Evolutionary conservation across 345 rosid species (phyloP).

Genomic region (Trapa incisa): DNA sequence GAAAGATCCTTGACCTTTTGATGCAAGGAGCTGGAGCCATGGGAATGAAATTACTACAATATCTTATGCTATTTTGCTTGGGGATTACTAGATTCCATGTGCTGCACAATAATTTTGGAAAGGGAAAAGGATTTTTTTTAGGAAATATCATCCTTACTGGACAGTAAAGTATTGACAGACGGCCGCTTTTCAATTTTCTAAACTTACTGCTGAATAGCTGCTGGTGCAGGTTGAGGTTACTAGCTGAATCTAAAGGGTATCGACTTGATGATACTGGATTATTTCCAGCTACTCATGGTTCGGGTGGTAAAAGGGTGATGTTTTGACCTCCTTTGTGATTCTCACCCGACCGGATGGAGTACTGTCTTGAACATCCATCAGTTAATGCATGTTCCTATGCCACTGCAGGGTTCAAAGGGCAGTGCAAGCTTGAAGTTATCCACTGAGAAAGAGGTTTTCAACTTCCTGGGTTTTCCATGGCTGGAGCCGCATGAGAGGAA

Average conservation of each 20-base stretch:
- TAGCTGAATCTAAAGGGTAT: slow-evolving; percentile 83
- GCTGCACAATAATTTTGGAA: too few species aligned
- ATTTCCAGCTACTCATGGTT: slow-evolving; percentile 72
- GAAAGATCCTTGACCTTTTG: not conserved
- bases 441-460: slow-evolving; percentile 68
- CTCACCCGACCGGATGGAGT: not conserved
- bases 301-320: slow-evolving; percentile 61
- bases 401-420: slow-evolving; percentile 52
- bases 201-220: not conserved
- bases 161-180: too few species aligned
- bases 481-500: slow-evolving; percentile 76
- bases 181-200: not conserved
- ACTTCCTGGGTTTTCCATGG: slow-evolving; percentile 79
- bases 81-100: not conserved
- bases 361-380: not conserved
- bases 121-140: too few species aligned
- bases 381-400: slow-evolving; percentile 1
- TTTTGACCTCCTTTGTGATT: not conserved
- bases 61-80: not conserved
- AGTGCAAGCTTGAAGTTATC: slow-evolving; percentile 45
- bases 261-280: slow-evolving; percentile 85
- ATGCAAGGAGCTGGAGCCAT: not conserved
- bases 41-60: not conserved
- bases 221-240: slow-evolving; percentile 65
- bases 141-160: too few species aligned